Percentiles rank a stretch among this genome's conserved stretches.
These are phyloP conservation scores for Colletotrichum higginsianum DNA, from an alignment of 2,329 filamentous ascomycete species.

Conservation along the genomic window DNA sequence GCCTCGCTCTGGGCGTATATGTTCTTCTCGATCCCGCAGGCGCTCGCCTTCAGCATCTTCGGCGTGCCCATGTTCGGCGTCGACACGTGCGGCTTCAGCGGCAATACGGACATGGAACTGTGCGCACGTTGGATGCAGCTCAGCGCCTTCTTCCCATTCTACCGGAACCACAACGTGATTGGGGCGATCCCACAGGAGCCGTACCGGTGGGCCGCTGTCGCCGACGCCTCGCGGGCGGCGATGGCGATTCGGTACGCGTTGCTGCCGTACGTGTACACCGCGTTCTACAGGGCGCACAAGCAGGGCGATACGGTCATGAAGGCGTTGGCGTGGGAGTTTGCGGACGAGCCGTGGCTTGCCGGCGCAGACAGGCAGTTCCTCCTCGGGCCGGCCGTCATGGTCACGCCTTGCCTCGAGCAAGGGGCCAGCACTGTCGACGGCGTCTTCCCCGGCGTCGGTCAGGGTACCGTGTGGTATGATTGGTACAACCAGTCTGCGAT, in stretches of 20 bases:
- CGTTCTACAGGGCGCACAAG: slow-evolving; percentile 76
- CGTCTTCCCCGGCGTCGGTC: slow-evolving; percentile 74
- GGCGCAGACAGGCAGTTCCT: slow-evolving; percentile 80
- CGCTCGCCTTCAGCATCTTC: slow-evolving; percentile 79
- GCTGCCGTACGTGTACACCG: slow-evolving; percentile 83
- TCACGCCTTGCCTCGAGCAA: slow-evolving; percentile 77
- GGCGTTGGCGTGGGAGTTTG: slow-evolving; percentile 82
- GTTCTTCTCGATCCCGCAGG: slow-evolving; percentile 84
- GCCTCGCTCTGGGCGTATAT: slow-evolving; percentile 79
- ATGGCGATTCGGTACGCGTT: slow-evolving; percentile 81
- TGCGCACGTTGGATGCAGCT: slow-evolving; percentile 83
- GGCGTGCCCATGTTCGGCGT: slow-evolving; percentile 84
- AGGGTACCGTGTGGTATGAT: slow-evolving; percentile 77
- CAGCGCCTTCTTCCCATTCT: slow-evolving; percentile 83
- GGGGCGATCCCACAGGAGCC: slow-evolving; percentile 77
- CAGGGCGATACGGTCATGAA: slow-evolving; percentile 80
- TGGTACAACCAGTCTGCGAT: slow-evolving; percentile 80
- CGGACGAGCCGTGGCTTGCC: slow-evolving; percentile 77
- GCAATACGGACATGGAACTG: slow-evolving; percentile 77
- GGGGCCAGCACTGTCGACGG: slow-evolving; percentile 74
- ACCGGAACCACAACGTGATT: slow-evolving; percentile 81
- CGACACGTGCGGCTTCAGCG: slow-evolving; percentile 79
- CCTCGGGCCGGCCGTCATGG: slow-evolving; percentile 75
- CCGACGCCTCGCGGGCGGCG: slow-evolving; percentile 73
- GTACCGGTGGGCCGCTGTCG: slow-evolving; percentile 78